Conservation (phyloP, 2,329 filamentous ascomycete species). For the Aschersonia sp. region DNA sequence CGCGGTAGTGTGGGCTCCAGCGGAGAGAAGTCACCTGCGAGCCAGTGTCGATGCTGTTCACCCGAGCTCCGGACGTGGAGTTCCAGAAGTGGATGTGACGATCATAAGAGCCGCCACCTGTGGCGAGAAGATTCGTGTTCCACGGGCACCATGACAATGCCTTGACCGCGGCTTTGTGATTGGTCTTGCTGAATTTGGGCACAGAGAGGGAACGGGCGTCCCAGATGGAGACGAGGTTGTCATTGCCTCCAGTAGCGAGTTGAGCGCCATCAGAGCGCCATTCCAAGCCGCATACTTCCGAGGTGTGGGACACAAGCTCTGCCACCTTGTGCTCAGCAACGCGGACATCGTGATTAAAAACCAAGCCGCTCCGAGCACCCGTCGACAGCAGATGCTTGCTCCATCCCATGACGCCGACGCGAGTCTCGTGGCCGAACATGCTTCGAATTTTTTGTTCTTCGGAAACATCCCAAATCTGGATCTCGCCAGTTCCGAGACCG, state of each 20-base stretch:
- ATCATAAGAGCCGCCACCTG: slow-evolving; percentile 91
- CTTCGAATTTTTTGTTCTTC: slow-evolving; percentile 91
- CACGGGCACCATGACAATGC: slow-evolving; percentile 97
- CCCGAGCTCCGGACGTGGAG: slow-evolving; percentile 88
- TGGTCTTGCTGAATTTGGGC: slow-evolving; percentile 98
- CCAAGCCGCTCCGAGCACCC: slow-evolving; percentile 82
- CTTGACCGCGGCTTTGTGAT: slow-evolving; percentile 98
- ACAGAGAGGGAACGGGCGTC: slow-evolving; percentile 85
- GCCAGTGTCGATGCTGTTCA: slow-evolving; percentile 98
- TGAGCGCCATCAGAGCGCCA: slow-evolving; percentile 95
- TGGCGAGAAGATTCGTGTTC: slow-evolving; percentile 94
- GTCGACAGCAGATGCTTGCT: slow-evolving; percentile 96
- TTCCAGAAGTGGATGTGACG: slow-evolving; percentile 99
- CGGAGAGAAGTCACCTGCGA: slow-evolving; percentile 92
- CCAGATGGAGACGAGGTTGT: slow-evolving; percentile 99
- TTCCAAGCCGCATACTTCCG: slow-evolving; percentile 94
- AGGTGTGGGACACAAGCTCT: slow-evolving; percentile 92
- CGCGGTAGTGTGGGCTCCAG: slow-evolving; percentile 94
- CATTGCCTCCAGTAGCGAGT: slow-evolving; percentile 93
- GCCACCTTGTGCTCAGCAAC: slow-evolving; percentile 96
- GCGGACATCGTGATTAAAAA: slow-evolving; percentile 98
- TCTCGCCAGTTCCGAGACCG: slow-evolving; percentile 85
- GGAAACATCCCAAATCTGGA: slow-evolving; percentile 98
- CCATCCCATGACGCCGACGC: slow-evolving; percentile 97
- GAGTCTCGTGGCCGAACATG: slow-evolving; percentile 95